These are phyloP conservation scores for Verticillium zaregamsianum DNA, from an alignment of 2,329 filamentous ascomycete genomes.

Conservation along the genomic window DNA sequence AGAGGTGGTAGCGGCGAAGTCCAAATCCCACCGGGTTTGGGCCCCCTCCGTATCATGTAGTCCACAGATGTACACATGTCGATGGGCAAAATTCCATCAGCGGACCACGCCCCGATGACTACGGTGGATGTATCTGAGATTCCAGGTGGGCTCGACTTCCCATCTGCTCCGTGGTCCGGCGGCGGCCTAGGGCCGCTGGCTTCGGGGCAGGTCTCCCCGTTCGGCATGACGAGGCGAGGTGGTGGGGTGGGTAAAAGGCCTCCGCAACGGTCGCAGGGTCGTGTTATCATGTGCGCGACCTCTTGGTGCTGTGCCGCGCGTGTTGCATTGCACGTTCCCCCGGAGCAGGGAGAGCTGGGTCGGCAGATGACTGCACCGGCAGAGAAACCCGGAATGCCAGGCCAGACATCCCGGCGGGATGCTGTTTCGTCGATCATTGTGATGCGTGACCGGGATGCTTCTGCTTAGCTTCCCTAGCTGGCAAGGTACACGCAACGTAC, in stretches of 20 bases:
- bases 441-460: background rate
- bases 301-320: background rate
- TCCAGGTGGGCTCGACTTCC: background rate
- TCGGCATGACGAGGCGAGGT: background rate
- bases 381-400: background rate
- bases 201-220: background rate
- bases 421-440: background rate
- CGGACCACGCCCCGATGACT: background rate
- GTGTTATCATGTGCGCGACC: background rate
- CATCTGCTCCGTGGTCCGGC: background rate
- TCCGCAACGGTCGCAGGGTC: background rate
- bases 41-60: background rate
- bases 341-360: background rate
- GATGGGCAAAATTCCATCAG: background rate
- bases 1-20: background rate
- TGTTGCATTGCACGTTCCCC: background rate
- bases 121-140: background rate
- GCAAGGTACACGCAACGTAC: background rate
- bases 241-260: background rate
- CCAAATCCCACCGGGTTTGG: background rate
- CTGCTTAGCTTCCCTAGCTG: background rate
- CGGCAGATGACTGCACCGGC: background rate
- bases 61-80: background rate
- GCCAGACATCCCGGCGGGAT: background rate
- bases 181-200: background rate